phyloP scores from a whole-genome alignment of 2,329 filamentous ascomycete species.

The Fusarium sp. region DNA sequence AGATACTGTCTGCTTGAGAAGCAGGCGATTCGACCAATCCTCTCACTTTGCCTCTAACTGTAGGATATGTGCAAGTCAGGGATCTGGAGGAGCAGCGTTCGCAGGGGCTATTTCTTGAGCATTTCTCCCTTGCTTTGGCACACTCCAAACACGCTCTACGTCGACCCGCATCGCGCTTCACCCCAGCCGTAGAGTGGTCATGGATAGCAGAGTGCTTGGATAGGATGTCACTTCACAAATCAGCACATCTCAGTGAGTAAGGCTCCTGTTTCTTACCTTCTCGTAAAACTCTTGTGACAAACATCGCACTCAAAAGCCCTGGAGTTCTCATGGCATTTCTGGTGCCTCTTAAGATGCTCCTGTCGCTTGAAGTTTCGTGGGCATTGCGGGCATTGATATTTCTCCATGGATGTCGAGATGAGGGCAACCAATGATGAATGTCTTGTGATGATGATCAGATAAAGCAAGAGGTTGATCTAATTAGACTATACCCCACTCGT shows the following conservation, averaged over 20 bases:
- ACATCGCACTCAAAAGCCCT: constrained; percentile 30
- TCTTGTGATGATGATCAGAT: too few species aligned
- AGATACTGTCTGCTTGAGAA: neutral
- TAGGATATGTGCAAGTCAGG: constrained; percentile 23
- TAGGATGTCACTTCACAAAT: constrained; percentile 1
- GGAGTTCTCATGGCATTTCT: constrained; percentile 28
- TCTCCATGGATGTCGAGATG: constrained; percentile 2
- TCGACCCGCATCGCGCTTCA: neutral
- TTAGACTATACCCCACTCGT: too few species aligned
- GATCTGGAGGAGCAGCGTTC: constrained; percentile 22
- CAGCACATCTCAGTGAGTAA: neutral
- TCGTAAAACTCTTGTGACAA: constrained; percentile 36
- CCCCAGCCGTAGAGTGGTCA: neutral
- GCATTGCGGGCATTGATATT: constrained; percentile 34
- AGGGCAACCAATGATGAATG: too few species aligned
- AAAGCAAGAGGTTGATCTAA: too few species aligned
- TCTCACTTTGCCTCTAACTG: neutral
- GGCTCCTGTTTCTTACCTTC: constrained; percentile 23
- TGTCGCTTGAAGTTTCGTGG: constrained; percentile 35
- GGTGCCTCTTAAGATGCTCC: constrained; percentile 41
- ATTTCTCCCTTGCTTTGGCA: constrained; percentile 35
- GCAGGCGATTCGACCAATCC: rapidly evolving
- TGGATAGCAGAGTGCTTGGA: constrained; percentile 14
- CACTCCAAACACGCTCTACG: constrained; percentile 35
- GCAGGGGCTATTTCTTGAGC: constrained; percentile 27